These are phyloP conservation scores for Neonectria coccinea DNA, from an alignment of 2,329 filamentous ascomycete genomes.

Conservation along the genomic window DNA sequence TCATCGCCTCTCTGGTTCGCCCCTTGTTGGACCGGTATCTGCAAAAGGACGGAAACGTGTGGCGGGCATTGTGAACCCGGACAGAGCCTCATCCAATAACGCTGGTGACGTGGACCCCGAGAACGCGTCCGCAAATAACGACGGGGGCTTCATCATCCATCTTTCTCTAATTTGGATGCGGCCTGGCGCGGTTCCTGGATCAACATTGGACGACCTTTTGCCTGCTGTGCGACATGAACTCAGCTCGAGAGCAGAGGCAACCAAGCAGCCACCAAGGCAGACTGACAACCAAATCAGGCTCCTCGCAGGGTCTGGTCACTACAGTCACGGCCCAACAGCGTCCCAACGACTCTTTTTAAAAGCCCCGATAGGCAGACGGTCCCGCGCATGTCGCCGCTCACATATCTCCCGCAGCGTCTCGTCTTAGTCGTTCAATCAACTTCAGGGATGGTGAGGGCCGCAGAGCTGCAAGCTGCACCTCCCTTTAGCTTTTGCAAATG, in stretches of 20 bases:
- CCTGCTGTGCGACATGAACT: neutral
- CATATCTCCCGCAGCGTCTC: conserved; percentile 28
- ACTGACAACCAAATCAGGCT: conserved; percentile 35
- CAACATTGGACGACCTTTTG: neutral
- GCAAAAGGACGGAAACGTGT: neutral
- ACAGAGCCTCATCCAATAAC: conserved; percentile 2
- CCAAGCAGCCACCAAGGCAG: conserved; percentile 38
- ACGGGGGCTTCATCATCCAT: too few species aligned
- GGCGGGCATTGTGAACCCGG: neutral
- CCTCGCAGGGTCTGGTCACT: conserved; percentile 28
- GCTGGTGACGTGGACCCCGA: neutral
- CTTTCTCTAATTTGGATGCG: neutral
- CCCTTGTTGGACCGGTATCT: neutral
- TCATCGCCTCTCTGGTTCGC: neutral
- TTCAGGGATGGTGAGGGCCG: conserved; percentile 13
- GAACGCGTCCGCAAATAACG: neutral
- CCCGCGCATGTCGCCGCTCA: conserved; percentile 26
- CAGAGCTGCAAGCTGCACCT: neutral
- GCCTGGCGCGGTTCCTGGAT: neutral
- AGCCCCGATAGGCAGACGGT: conserved; percentile 38
- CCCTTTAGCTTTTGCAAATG: neutral
- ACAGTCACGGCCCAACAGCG: conserved; percentile 1
- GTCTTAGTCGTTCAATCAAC: conserved; percentile 30
- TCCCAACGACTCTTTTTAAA: conserved; percentile 14
- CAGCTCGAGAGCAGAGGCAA: conserved; percentile 30